Evolutionary conservation across 352 stramenopile genomes (phyloP).

Genomic region (Phytophthora lateralis): DNA sequence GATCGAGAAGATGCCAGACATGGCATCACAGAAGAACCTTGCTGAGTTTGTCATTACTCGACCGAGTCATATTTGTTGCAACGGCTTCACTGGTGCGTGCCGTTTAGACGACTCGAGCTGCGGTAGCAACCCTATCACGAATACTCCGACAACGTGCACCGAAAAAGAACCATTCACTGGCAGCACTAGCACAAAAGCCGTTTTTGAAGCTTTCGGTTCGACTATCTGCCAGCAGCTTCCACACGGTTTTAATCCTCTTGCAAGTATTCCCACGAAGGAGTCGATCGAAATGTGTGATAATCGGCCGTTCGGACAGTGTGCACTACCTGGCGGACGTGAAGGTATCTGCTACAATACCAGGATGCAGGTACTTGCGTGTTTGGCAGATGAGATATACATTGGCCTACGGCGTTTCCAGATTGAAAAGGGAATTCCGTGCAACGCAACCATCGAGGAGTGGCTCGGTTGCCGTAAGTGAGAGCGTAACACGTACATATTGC

Average conservation of each 20-base stretch:
- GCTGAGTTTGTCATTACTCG: slow-evolving; percentile 2
- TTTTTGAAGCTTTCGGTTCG: background rate
- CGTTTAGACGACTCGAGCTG: slow-evolving; percentile 1
- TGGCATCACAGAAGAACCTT: slow-evolving; percentile 3
- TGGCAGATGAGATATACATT: background rate
- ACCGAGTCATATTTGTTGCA: slow-evolving; percentile 17
- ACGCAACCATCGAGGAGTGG: background rate
- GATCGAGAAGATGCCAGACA: slow-evolving; percentile 7
- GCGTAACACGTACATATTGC: background rate
- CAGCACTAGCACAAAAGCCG: background rate
- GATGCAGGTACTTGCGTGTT: slow-evolving; percentile 1
- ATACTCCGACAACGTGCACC: background rate
- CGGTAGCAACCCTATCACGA: background rate
- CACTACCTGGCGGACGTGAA: background rate
- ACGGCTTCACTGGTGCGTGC: slow-evolving; percentile 11
- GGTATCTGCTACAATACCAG: slow-evolving; percentile 15
- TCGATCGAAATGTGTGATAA: slow-evolving; percentile 11
- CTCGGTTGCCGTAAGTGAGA: background rate
- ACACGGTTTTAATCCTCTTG: background rate
- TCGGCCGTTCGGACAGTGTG: slow-evolving; percentile 8
- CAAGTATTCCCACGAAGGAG: slow-evolving; percentile 3
- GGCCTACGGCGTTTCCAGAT: slow-evolving; percentile 1
- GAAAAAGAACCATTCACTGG: background rate
- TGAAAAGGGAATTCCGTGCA: slow-evolving; percentile 1
- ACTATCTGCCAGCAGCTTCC: background rate